Percentiles rank a stretch among this genome's conserved stretches.
phyloP scores from a whole-genome alignment of 208 protist species.

The Wallacemonas sp. region DNA sequence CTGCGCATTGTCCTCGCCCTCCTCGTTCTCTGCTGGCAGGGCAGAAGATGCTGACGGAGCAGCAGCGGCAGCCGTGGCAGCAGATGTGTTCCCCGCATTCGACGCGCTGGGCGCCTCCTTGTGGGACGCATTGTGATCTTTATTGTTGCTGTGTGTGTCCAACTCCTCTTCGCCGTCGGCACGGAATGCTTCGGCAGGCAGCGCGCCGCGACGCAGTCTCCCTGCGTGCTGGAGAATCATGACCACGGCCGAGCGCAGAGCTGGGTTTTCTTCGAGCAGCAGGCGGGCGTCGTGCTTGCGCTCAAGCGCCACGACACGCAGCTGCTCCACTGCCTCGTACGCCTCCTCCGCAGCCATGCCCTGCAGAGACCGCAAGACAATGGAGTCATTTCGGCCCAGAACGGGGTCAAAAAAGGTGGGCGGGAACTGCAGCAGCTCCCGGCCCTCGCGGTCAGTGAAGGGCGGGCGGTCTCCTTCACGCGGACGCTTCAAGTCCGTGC shows the following conservation, averaged over 20 bases:
- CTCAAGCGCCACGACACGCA: conserved; percentile 80
- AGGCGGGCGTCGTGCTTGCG: conserved; percentile 56
- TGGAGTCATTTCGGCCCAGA: conserved; percentile 55
- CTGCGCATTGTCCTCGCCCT: conserved; percentile 11
- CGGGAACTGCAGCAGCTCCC: conserved; percentile 53
- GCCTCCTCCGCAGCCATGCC: conserved; percentile 58
- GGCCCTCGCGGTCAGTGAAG: conserved; percentile 22
- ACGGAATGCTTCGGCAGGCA: conserved; percentile 59
- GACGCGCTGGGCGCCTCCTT: no score
- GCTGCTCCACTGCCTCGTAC: conserved; percentile 89
- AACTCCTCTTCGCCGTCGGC: conserved; percentile 8
- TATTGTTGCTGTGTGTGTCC: neutral
- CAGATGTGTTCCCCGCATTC: neutral
- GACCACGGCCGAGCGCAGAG: conserved; percentile 66
- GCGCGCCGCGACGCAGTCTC: conserved; percentile 31
- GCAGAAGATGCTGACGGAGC: neutral
- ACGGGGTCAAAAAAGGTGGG: conserved; percentile 59
- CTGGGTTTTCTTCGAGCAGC: conserved; percentile 69
- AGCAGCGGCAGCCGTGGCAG: neutral
- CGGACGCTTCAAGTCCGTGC: neutral
- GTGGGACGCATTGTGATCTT: no score
- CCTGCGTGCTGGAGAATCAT: conserved; percentile 87
- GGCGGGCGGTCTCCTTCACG: conserved; percentile 4
- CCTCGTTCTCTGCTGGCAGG: conserved; percentile 8
- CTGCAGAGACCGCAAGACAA: conserved; percentile 54